Conservation (phyloP, 805 yeast genomes). For the Saccharomycopsis synnaedendra region DNA sequence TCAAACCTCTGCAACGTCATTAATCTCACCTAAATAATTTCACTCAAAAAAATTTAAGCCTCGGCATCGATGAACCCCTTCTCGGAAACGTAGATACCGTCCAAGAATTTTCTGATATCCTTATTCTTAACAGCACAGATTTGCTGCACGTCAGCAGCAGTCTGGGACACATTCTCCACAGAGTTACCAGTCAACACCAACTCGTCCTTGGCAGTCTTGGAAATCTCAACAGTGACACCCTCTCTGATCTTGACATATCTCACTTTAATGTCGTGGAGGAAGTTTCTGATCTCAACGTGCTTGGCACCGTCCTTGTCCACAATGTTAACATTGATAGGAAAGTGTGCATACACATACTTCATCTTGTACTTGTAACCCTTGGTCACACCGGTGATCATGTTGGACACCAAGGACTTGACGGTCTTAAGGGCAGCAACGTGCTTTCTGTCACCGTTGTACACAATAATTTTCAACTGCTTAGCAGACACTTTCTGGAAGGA, state of each 20-base stretch:
- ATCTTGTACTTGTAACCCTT: constrained; percentile 98
- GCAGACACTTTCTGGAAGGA: constrained; percentile 73
- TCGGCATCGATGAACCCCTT: constrained; percentile 77
- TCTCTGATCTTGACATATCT: constrained; percentile 78
- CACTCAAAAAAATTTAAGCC: constrained; percentile 6
- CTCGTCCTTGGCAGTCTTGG: constrained; percentile 88
- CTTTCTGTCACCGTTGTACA: constrained; percentile 99
- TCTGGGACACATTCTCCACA: constrained; percentile 93
- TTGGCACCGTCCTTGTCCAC: constrained; percentile 64
- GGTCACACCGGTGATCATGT: constrained; percentile 97
- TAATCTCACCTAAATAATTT: not conserved
- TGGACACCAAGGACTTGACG: constrained; percentile 87
- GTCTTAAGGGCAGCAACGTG: constrained; percentile 99
- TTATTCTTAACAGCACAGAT: constrained; percentile 98
- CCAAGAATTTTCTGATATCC: constrained; percentile 99
- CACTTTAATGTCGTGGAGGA: constrained; percentile 98
- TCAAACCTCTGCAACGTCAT: not conserved
- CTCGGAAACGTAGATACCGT: constrained; percentile 99
- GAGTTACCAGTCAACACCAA: constrained; percentile 90
- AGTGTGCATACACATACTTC: constrained; percentile 99
- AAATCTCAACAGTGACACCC: constrained; percentile 80
- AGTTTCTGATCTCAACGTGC: constrained; percentile 94
- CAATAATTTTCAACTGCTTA: constrained; percentile 74
- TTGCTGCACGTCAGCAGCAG: constrained; percentile 97
- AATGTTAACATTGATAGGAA: constrained; percentile 98